Base-by-base conservation (phyloP, 2,329 filamentous ascomycete species). In the Tetracladium maxilliforme region DNA sequence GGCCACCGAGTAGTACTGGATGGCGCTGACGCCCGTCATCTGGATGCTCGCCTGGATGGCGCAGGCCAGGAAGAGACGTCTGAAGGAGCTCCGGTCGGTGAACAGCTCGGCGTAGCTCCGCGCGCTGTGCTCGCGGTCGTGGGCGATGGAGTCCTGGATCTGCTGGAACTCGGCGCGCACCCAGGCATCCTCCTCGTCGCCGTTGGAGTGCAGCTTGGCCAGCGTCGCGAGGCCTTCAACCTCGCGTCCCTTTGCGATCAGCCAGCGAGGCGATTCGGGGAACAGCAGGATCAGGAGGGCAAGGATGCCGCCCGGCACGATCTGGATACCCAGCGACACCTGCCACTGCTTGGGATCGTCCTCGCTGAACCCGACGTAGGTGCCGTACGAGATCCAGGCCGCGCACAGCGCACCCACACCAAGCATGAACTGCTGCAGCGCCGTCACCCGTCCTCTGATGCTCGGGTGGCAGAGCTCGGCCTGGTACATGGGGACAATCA, bases 401-500 rank as follows among this genome's bases (percentile, higher is more conserved):
- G 81, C 80, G 10, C 72, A 52, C 3, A 90, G 61, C 10, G 77
- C 57, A 29, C 81, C 81, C 15, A 87, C 65, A 2, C 79, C 80
- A 25, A 87, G 47, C 78, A 86, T 86, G 42, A 86, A 84, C 39
- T 86, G 80, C 45, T 86, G 80, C 4, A 87, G 56, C 16, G 70
- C 66, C 1, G 78, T 84, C 16, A 90, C 64, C 12, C 32, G 59
- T 9, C 80, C 81, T 45, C 81, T 68, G 39, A 87, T 87, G 30
- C 63, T 65, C 2, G 81, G 81, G 43, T 87, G 81, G 4, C 75
- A 72, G 14, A 87, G 61, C 41, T 90, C 81, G 13, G 76, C 78
- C 43, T 86, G 80, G 44, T 84, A 87, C 0, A 86, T 49, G 3
- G 79, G 51, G 32, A 56, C 51, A 17, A 50, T 48, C 48, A 51